Conservation (phyloP, 2,329 filamentous ascomycete species). For the Paraphoma chrysanthemicola region DNA sequence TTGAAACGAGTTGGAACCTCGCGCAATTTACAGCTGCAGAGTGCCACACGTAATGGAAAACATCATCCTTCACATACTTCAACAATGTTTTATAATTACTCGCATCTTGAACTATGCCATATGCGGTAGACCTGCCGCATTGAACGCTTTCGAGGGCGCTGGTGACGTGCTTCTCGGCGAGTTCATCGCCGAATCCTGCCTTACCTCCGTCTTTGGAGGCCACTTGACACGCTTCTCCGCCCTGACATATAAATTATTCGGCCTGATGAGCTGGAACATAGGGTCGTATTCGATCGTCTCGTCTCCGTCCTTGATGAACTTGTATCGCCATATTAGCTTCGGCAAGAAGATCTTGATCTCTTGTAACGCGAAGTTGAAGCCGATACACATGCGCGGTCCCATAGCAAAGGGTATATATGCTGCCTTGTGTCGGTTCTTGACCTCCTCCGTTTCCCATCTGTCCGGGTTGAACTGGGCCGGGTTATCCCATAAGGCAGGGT, state of each 20-base stretch:
- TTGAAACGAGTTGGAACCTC: no score
- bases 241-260: slow-evolving; percentile 61
- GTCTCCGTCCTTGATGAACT: slow-evolving; percentile 60
- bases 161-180: not conserved
- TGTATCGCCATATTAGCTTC: slow-evolving; percentile 66
- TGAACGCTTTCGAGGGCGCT: not conserved
- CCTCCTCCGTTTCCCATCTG: slow-evolving; percentile 38
- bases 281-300: slow-evolving; percentile 65
- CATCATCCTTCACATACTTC: no score
- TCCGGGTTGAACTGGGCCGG: slow-evolving; percentile 66
- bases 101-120: not conserved
- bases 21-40: no score
- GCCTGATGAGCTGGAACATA: slow-evolving; percentile 65
- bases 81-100: no score
- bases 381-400: slow-evolving; percentile 66
- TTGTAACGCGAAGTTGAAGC: slow-evolving; percentile 69
- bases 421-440: slow-evolving; percentile 44
- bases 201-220: slow-evolving; percentile 43
- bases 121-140: not conserved
- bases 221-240: slow-evolving; percentile 59
- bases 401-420: slow-evolving; percentile 66
- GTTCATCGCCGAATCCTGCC: not conserved
- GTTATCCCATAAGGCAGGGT: slow-evolving; percentile 64
- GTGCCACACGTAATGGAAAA: no score
- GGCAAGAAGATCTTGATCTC: slow-evolving; percentile 67